Evolutionary conservation across 1,284 basidiomycete species (phyloP).

Genomic region (Vanrija humicola): DNA sequence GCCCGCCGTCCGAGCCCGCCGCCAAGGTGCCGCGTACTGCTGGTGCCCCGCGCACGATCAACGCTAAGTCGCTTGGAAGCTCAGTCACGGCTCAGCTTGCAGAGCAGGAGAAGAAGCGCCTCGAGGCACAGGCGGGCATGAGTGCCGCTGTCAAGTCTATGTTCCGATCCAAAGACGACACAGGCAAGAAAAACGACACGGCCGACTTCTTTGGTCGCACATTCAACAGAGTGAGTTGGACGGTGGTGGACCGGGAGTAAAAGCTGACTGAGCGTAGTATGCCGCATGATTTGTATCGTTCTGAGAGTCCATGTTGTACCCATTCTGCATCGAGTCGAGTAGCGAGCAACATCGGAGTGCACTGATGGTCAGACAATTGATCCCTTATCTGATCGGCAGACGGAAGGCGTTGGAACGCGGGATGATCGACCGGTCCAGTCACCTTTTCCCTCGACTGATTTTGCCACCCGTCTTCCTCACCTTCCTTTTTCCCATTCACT

Average conservation of each 20-base stretch:
- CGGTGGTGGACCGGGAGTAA: no score
- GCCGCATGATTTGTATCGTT: constrained; percentile 13
- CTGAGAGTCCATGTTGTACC: constrained; percentile 1
- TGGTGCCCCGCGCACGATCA: background rate
- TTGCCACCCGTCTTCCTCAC: background rate
- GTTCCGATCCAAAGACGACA: constrained; percentile 38
- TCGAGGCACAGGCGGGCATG: constrained; percentile 45
- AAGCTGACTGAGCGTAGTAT: constrained; percentile 12
- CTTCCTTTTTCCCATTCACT: background rate
- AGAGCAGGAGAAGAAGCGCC: constrained; percentile 46
- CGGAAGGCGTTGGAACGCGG: background rate
- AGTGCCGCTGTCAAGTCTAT: constrained; percentile 48
- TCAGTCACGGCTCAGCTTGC: constrained; percentile 45
- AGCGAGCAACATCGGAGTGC: background rate
- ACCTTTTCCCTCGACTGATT: background rate
- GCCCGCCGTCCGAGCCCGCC: background rate
- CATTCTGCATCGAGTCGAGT: background rate
- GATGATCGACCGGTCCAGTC: background rate
- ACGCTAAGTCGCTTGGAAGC: constrained; percentile 11
- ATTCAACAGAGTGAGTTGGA: constrained; percentile 46
- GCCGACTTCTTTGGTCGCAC: constrained; percentile 49
- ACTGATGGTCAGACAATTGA: background rate
- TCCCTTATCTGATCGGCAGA: background rate
- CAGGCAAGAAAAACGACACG: constrained; percentile 27
- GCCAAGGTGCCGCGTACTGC: background rate